These are phyloP conservation scores for Phyllosticta citrichinensis DNA, from an alignment of 2,329 filamentous ascomycete species.

Conservation along the genomic window DNA sequence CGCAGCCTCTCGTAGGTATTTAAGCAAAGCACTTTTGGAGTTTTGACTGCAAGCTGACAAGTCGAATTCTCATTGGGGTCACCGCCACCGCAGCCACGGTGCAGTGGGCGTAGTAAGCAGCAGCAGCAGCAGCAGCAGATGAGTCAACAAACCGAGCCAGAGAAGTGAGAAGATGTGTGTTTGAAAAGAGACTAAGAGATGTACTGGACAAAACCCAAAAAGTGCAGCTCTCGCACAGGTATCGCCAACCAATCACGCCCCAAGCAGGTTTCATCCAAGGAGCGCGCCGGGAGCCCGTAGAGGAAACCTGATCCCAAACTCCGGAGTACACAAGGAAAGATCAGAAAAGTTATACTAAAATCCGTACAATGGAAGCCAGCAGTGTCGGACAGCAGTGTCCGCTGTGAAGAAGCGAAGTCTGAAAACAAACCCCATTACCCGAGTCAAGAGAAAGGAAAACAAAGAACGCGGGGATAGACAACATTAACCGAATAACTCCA, in stretches of 20 bases:
- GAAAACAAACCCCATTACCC: background rate
- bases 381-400: background rate
- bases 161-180: background rate
- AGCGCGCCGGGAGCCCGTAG: background rate
- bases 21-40: no score
- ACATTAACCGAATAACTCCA: background rate
- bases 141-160: background rate
- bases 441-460: background rate
- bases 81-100: background rate
- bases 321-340: background rate
- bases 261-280: background rate
- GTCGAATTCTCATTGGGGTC: background rate
- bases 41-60: background rate
- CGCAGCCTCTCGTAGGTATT: no score
- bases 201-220: background rate
- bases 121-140: background rate
- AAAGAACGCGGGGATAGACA: background rate
- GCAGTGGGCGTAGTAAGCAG: background rate
- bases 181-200: background rate
- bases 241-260: background rate
- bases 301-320: background rate
- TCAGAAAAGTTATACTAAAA: background rate
- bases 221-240: slow-evolving; percentile 4
- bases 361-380: background rate
- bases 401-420: background rate